Percentiles rank a stretch among this genome's conserved stretches.
Conservation (phyloP, 129 eudicot genomes). For the Artemisia argyi region DNA sequence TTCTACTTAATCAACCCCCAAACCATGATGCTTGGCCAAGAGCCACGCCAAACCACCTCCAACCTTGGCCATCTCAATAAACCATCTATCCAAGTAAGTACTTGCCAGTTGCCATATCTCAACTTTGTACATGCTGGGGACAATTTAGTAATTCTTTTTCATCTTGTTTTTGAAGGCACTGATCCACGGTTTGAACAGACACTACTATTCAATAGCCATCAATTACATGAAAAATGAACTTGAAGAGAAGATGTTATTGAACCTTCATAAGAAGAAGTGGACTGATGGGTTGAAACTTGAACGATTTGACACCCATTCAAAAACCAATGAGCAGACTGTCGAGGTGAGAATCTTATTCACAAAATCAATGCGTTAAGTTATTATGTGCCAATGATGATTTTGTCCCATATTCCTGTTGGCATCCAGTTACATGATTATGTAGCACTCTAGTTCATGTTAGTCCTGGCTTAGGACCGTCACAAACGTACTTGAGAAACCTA, state of each 20-base stretch:
- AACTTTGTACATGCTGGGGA: background rate
- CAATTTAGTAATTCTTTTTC: slow-evolving; percentile 1
- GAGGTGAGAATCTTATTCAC: slow-evolving; percentile 45
- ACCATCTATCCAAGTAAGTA: slow-evolving; percentile 69
- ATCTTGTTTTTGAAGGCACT: slow-evolving; percentile 54
- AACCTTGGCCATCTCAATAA: slow-evolving; percentile 96
- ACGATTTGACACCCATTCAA: slow-evolving; percentile 82
- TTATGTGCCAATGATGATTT: background rate
- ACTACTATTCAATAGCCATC: slow-evolving; percentile 88
- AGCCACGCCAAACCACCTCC: slow-evolving; percentile 96
- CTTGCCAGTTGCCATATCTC: background rate
- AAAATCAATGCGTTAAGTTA: background rate
- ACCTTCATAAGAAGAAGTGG: slow-evolving; percentile 96
- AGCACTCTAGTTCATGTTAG: background rate
- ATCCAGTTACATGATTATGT: background rate
- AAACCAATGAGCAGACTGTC: slow-evolving; percentile 88
- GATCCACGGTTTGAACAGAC: slow-evolving; percentile 93
- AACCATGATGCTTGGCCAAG: slow-evolving; percentile 99
- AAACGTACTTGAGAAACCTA: background rate
- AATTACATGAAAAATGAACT: slow-evolving; percentile 91
- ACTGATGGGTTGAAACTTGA: slow-evolving; percentile 93
- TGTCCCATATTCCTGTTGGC: background rate
- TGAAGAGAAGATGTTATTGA: slow-evolving; percentile 90
- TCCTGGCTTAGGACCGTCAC: background rate
- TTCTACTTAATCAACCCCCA: slow-evolving; percentile 91